Evolutionary conservation across 1,139 yeast species (phyloP), one percentile per base, ranked within the genome.

Genomic region (Pichia inconspicua): DNA sequence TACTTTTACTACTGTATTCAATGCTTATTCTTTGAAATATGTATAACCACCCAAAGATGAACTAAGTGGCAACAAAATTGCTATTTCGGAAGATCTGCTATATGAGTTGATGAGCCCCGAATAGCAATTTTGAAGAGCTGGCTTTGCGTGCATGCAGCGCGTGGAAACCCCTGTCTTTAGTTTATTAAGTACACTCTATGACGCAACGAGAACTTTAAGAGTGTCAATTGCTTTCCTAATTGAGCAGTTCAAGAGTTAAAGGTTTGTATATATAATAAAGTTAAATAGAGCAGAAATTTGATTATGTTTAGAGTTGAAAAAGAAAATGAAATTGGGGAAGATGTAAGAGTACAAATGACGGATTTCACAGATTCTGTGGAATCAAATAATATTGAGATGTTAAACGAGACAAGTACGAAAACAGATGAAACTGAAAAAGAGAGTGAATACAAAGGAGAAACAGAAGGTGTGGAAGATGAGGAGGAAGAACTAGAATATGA

Each of bases 401-500:
- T 8, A 15, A 22, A 34, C 15, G 19, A 17, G 15, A 34, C 12
- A 3, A 34, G 15, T 11, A 8, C n/a, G 14, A n/a, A 14, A 7
- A 32, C 14, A 14, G 17, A 32, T 11, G 8, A 7, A 12, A 4
- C 7, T 10, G n/a, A 15, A 6, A 3, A 32, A n/a, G n/a, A 32
- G 22, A 22, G 22, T 4, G 22, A 22, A 22, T 22, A 22, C 22
- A 22, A 22, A 22, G 22, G 22, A 22, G 22, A 14, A 14, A 22
- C 8, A 15, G 22, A 15, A 15, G 14, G 15, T 9, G 12, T 15
- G 8, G 37, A 15, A 10, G 40, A 37, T 5, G 4, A 9, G 3
- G 50, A 47, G 8, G 52, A 49, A 31, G 34, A 45, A 25, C n/a
- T 50, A 25, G 53, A 45, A 31, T 48, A 47, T 15, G 53, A 48